phyloP scores from a whole-genome alignment of 1,139 yeast species.

The Tardiomyces digboiensis region DNA sequence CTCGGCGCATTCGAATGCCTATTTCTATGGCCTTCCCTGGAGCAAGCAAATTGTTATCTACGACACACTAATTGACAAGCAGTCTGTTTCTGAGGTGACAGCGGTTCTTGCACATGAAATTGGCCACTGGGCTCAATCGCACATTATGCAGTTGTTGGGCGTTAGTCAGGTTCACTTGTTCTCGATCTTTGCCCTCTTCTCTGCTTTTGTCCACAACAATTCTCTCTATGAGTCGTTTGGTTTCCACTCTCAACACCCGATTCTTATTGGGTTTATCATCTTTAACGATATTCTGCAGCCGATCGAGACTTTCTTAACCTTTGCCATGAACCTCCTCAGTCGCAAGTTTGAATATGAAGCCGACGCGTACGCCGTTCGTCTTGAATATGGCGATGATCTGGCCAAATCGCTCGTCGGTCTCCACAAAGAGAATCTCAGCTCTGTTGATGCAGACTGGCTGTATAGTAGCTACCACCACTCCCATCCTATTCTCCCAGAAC shows the following conservation, averaged over 20 bases:
- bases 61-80: conserved; percentile 81
- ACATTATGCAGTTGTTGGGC: conserved; percentile 61
- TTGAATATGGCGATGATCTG: conserved; percentile 63
- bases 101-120: conserved; percentile 96
- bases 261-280: conserved; percentile 61
- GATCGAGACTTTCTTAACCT: conserved; percentile 56
- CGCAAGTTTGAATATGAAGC: conserved; percentile 93
- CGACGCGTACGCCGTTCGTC: conserved; percentile 68
- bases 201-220: conserved; percentile 67
- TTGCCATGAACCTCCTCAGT: conserved; percentile 56
- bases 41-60: conserved; percentile 88
- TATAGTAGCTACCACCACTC: conserved; percentile 84
- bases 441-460: conserved; percentile 82
- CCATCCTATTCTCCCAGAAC: conserved; percentile 86
- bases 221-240: conserved; percentile 78
- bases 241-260: conserved; percentile 54
- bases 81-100: conserved; percentile 70
- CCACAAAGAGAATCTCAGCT: conserved; percentile 70
- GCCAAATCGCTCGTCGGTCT: conserved; percentile 64
- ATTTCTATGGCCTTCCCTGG: conserved; percentile 94
- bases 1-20: conserved; percentile 94
- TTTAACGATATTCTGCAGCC: conserved; percentile 72
- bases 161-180: conserved; percentile 58
- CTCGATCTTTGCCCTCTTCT: conserved; percentile 57
- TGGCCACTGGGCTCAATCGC: conserved; percentile 94